These are phyloP conservation scores for Rubus parviflorus DNA, from an alignment of 306 rosid genomes.

Conservation along the genomic window DNA sequence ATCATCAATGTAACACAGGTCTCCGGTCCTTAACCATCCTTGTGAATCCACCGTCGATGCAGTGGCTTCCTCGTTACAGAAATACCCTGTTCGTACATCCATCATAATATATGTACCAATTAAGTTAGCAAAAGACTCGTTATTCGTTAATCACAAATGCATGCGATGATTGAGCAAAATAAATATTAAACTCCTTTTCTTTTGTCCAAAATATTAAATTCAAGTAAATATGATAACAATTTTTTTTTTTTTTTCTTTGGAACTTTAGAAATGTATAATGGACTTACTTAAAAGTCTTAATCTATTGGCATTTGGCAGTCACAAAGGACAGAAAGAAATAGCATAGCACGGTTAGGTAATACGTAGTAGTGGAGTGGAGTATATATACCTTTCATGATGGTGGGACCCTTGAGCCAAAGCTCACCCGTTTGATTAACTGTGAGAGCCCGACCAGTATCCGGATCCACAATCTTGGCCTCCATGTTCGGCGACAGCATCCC, in stretches of 20 bases:
- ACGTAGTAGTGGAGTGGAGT: background rate
- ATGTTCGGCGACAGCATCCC: conserved; percentile 64
- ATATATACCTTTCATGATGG: conserved; percentile 73
- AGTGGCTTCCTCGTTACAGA: conserved; percentile 75
- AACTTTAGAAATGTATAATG: too few relatives aligned
- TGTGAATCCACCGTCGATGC: conserved; percentile 62
- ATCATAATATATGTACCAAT: background rate
- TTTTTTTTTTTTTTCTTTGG: too few relatives aligned
- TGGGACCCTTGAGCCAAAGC: conserved; percentile 87
- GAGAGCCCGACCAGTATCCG: conserved; percentile 43
- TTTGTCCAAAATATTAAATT: background rate
- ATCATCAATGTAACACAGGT: conserved; percentile 71
- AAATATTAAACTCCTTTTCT: too few relatives aligned
- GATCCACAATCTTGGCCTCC: conserved; percentile 71
- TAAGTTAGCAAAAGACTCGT: background rate
- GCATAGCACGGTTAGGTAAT: background rate
- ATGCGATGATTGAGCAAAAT: background rate
- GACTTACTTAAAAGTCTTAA: background rate
- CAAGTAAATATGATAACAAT: background rate
- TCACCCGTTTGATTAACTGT: conserved; percentile 71
- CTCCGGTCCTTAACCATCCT: conserved; percentile 96
- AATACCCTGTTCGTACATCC: conserved; percentile 53
- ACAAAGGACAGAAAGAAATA: background rate
- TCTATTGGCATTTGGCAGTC: background rate
- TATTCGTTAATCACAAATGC: background rate